phyloP scores from a whole-genome alignment of 1,139 yeast species.

The Scheffersomyces stambukii region DNA sequence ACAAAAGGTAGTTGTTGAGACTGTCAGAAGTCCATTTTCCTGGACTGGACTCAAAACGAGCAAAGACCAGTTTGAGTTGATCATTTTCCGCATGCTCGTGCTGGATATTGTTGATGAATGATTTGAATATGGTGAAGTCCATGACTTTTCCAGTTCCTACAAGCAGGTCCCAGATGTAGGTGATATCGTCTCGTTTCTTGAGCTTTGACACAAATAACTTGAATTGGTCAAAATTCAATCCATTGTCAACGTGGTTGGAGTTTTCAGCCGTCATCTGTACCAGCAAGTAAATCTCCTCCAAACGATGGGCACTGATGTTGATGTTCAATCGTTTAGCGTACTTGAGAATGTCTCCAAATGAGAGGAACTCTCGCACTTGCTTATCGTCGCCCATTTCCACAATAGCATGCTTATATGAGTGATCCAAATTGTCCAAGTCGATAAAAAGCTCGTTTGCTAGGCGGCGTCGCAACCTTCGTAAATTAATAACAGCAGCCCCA shows the following conservation, averaged over 20 bases:
- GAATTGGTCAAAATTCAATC: slow-evolving; percentile 65
- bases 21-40: slow-evolving; percentile 42
- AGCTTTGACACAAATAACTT: slow-evolving; percentile 59
- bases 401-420: slow-evolving; percentile 20
- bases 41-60: slow-evolving; percentile 35
- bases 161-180: slow-evolving; percentile 21
- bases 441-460: slow-evolving; percentile 30
- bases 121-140: slow-evolving; percentile 40
- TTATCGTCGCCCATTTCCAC: slow-evolving; percentile 13
- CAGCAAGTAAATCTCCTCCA: slow-evolving; percentile 38
- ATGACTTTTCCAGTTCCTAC: slow-evolving; percentile 30
- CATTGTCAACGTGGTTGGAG: slow-evolving; percentile 3
- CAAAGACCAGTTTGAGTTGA: slow-evolving; percentile 34
- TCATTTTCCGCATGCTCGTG: slow-evolving; percentile 34
- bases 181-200: slow-evolving; percentile 32
- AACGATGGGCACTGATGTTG: slow-evolving; percentile 36
- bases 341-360: slow-evolving; percentile 63
- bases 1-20: slow-evolving; percentile 48
- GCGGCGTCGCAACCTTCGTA: slow-evolving; percentile 33
- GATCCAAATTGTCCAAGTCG: slow-evolving; percentile 25
- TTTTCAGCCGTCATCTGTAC: slow-evolving; percentile 32
- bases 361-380: slow-evolving; percentile 34
- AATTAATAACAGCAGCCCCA: slow-evolving; percentile 52
- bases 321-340: slow-evolving; percentile 68
- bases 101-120: slow-evolving; percentile 51